These are phyloP conservation scores for Zymoseptoria brevis DNA, from an alignment of 2,329 filamentous ascomycete genomes.

Conservation along the genomic window DNA sequence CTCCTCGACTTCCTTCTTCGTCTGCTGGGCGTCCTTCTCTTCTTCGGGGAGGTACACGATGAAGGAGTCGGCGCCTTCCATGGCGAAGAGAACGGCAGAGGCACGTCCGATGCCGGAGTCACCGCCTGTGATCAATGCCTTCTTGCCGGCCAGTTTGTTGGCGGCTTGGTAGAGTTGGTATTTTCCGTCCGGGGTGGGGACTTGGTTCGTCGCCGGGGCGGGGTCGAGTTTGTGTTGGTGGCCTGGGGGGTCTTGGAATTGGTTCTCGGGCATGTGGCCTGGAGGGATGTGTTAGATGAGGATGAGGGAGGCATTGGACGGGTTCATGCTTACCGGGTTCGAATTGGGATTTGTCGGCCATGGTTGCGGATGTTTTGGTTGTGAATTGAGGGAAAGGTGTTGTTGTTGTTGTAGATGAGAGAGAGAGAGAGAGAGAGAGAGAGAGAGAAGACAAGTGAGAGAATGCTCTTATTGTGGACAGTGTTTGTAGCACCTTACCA, in stretches of 20 bases:
- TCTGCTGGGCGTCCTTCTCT: constrained; percentile 67
- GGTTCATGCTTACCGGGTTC: neutral
- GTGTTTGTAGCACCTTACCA: neutral
- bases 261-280: constrained; percentile 27
- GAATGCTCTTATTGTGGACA: neutral
- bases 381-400: neutral
- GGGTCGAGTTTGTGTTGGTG: constrained; percentile 49
- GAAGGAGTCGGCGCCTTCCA: constrained; percentile 67
- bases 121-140: constrained; percentile 71
- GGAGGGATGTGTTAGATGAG: neutral
- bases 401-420: neutral
- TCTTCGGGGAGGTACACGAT: constrained; percentile 71
- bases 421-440: neutral
- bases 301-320: neutral
- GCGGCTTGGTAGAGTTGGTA: constrained; percentile 66
- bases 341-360: constrained; percentile 2
- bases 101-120: constrained; percentile 73
- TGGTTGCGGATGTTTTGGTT: neutral
- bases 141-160: constrained; percentile 66
- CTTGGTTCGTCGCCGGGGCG: constrained; percentile 53
- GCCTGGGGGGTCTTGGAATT: constrained; percentile 47
- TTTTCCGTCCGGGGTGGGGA: constrained; percentile 61
- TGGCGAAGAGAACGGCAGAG: constrained; percentile 67
- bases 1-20: constrained; percentile 61
- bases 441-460: neutral